Evolutionary conservation across 495 filamentous ascomycete genomes (phyloP), one percentile per base, ranked within the genome.

Genomic region (Neurospora sp.): DNA sequence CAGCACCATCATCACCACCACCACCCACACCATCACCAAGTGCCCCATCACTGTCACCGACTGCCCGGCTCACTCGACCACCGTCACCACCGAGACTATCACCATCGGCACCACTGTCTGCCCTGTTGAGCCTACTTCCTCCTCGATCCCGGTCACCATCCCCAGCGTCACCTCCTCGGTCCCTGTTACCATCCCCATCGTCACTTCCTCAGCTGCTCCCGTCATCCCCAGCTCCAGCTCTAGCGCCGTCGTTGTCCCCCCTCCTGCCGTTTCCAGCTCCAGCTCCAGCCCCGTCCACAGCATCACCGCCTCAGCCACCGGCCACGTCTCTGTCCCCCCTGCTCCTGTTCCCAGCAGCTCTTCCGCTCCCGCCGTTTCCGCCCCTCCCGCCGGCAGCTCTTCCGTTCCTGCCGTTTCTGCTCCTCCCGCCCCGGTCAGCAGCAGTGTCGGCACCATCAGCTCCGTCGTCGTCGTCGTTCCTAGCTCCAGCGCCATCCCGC

Each of bases 1-100:
- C 40, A 88, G 85, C 31, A 90, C 89, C 62, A 83, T 90, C 12
- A 88, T 85, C 75, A 83, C 84, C n/a, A 91, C 89, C 18, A 87
- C 85, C 70, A 81, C 85, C 72, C 79, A 87, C 72, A 90, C 90
- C 5, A 82, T 90, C 77, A 90, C 86, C 14, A 84, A 82, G 74
- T 91, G 88, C 78, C 84, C 86, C 10, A 76, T 88, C 1, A 84
- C 80, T 3, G 86, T 90, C 23, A 87, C 86, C 40, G 77, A 87
- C 76, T 91, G 89, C 81, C 88, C 89, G 18, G 86, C 85, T 78
- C 44, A 74, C 78, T 37, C 88, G 82, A 42, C 86, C 82, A 75
- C 81, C 71, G 82, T 88, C 11, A 83, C 85, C 49, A 90, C 88
- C 40, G 85, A 86, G 37, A 84, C 84, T 16, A 84, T 89, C 76